Base-by-base conservation (phyloP, 2,329 filamentous ascomycete genomes). In the Ophiostoma australiae region DNA sequence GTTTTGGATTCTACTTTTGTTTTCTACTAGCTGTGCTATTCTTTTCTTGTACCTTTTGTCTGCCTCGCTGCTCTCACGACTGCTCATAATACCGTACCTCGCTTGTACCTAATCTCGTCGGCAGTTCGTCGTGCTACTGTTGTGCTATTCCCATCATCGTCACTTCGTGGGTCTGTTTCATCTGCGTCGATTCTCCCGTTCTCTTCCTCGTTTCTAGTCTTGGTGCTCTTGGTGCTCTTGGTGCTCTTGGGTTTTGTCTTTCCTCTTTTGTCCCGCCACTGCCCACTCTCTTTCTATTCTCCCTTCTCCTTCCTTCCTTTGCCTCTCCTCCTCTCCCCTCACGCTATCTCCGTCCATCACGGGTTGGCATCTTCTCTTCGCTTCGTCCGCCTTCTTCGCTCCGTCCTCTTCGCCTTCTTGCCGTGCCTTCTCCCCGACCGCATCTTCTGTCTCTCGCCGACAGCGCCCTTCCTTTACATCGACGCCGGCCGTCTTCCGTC, bases 401-500 rank as follows among this genome's bases (percentile, higher is more conserved):
- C 63, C 35, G 37, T 68, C 70, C 63, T 44, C 41, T 55, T 68
- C 23, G 58, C 37, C 20, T 68, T 20, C 31, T 41, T 58, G 63
- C 55, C 69, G 17, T 58, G 17, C 3, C 44, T 70, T 55, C 44
- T 35, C 41, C 31, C 6, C 52, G 33, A 67, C 66, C 41, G 37
- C 52, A 48, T 37, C 33, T 67, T 7, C 35, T 66, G 67, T 69
- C 65, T 71, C 61, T 67, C 27, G 58, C 23, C 58, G 58, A 63
- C 58, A 63, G 58, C 27, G 58, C 58, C 58, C 27, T 63, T 63
- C 67, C 33, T 11, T 63, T 37, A 48, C 13, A 17, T 69, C 10
- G 71, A 72, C 72, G 71, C 70, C 71, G 70, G 72, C 23, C 71
- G 70, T 73, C 69, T 66, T 52, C 33, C 15, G 3, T 31, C 27